Percentiles rank a stretch among this genome's conserved stretches.
These are phyloP conservation scores for Barbatosphaeria neglecta DNA, from an alignment of 495 filamentous ascomycete genomes.

Conservation along the genomic window DNA sequence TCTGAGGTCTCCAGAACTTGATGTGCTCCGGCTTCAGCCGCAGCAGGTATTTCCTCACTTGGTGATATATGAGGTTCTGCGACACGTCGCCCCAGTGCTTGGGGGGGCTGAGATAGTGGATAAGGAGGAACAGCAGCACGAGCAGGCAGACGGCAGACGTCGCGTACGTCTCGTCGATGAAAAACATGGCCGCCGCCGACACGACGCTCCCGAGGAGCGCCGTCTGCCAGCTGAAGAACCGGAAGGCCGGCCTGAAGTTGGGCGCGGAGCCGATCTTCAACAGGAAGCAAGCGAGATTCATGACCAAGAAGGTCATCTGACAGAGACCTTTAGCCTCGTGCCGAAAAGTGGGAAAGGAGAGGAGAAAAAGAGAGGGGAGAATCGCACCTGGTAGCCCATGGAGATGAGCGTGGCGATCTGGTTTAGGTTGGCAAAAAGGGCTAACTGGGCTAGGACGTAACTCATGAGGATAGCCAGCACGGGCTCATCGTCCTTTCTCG, in stretches of 20 bases:
- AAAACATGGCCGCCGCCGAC: slow-evolving; percentile 75
- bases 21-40: slow-evolving; percentile 78
- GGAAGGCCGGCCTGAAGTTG: slow-evolving; percentile 80
- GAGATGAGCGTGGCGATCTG: slow-evolving; percentile 80
- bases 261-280: slow-evolving; percentile 88
- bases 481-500: slow-evolving; percentile 63
- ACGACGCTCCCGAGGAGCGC: slow-evolving; percentile 61
- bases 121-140: slow-evolving; percentile 65
- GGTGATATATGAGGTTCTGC: slow-evolving; percentile 82
- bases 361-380: slow-evolving; percentile 12
- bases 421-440: slow-evolving; percentile 77
- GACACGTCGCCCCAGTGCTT: slow-evolving; percentile 88
- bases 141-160: slow-evolving; percentile 62
- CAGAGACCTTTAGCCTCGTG: slow-evolving; percentile 1
- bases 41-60: slow-evolving; percentile 79
- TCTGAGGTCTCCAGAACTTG: slow-evolving; percentile 84
- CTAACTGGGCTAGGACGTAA: slow-evolving; percentile 63
- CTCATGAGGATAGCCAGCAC: slow-evolving; percentile 67
- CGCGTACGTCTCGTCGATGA: slow-evolving; percentile 77
- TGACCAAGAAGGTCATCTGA: slow-evolving; percentile 60
- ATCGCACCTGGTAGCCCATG: slow-evolving; percentile 78
- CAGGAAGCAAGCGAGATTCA: slow-evolving; percentile 77
- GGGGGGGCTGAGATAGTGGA: slow-evolving; percentile 74
- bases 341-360: neutral
- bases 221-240: slow-evolving; percentile 80